Percentiles rank a stretch among this genome's conserved stretches.
phyloP scores from a whole-genome alignment of 75 land plant genomes.

The Selaginella moellendorffii region DNA sequence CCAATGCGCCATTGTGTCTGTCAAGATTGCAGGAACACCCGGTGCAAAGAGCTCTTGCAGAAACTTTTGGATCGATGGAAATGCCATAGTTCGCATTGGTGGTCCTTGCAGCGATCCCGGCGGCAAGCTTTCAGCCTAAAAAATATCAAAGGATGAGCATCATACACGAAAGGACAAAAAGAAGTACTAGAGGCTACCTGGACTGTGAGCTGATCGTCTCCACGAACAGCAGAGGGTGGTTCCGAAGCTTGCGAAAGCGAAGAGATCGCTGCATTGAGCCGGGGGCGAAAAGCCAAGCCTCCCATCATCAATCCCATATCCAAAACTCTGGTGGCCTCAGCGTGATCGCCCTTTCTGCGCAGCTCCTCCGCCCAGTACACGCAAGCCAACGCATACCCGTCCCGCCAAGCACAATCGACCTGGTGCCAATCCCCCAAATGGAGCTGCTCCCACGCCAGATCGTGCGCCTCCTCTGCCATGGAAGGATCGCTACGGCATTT shows the following conservation, averaged over 20 bases:
- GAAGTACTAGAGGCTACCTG: too few relatives aligned
- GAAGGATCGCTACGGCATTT: neutral
- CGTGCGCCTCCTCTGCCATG: constrained; percentile 90
- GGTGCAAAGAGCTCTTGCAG: constrained; percentile 45
- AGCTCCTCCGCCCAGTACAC: constrained; percentile 40
- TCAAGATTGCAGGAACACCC: constrained; percentile 57
- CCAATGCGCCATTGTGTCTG: constrained; percentile 69
- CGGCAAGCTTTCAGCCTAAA: constrained; percentile 27
- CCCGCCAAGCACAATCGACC: constrained; percentile 70
- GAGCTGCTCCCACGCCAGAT: constrained; percentile 99
- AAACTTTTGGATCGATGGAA: constrained; percentile 52
- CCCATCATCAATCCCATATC: constrained; percentile 93
- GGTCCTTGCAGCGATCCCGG: constrained; percentile 31
- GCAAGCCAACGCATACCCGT: constrained; percentile 81
- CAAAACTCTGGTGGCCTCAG: constrained; percentile 51
- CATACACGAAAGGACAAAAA: too few relatives aligned
- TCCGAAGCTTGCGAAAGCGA: too few relatives aligned
- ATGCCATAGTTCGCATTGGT: constrained; percentile 12
- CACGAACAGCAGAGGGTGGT: too few relatives aligned
- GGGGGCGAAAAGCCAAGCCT: constrained; percentile 40
- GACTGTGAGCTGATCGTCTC: too few relatives aligned
- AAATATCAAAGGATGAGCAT: too few relatives aligned
- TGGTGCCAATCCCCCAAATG: constrained; percentile 89
- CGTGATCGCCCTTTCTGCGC: too few relatives aligned
- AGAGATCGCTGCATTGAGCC: constrained; percentile 34